Conservation (phyloP, 176 grass and related monocot species). For the Aegilops umbellulata region DNA sequence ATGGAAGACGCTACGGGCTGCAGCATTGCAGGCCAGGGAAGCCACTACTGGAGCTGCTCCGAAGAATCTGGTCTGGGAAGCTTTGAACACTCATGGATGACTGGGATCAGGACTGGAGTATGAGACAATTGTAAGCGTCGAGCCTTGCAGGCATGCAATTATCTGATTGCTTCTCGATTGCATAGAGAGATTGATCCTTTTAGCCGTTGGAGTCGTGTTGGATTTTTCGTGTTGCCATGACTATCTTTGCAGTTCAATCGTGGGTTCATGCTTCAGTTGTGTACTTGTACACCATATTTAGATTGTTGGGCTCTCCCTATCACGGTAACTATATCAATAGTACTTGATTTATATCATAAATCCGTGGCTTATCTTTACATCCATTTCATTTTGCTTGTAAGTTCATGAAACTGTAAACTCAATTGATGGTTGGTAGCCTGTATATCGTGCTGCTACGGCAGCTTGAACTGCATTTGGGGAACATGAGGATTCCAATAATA, state of each 20-base stretch:
- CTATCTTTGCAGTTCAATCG: slow-evolving; percentile 27
- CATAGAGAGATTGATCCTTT: slow-evolving; percentile 38
- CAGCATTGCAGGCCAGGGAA: slow-evolving; percentile 74
- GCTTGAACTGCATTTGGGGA: neutral
- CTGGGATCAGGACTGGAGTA: neutral
- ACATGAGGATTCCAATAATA: neutral
- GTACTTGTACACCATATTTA: slow-evolving; percentile 16
- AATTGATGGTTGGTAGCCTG: neutral
- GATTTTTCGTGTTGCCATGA: slow-evolving; percentile 48
- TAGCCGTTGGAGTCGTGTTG: neutral
- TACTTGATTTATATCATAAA: slow-evolving; percentile 30
- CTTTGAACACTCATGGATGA: slow-evolving; percentile 85
- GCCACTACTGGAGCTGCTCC: neutral
- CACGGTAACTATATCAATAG: slow-evolving; percentile 27
- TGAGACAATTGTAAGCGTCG: neutral
- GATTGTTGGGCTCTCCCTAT: slow-evolving; percentile 6
- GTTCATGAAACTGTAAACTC: slow-evolving; percentile 30
- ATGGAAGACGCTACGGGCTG: slow-evolving; percentile 58
- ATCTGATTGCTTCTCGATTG: slow-evolving; percentile 35
- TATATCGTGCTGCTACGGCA: neutral
- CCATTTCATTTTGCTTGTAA: slow-evolving; percentile 22
- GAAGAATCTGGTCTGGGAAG: slow-evolving; percentile 93
- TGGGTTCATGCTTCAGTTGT: slow-evolving; percentile 33
- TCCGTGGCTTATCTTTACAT: slow-evolving; percentile 2
- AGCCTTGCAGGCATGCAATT: slow-evolving; percentile 4